A percentile compares a stretch with the other conserved stretches of the same genome.
These are phyloP conservation scores for Baorangia bicolor DNA, from an alignment of 768 basidiomycete species.

Conservation along the genomic window DNA sequence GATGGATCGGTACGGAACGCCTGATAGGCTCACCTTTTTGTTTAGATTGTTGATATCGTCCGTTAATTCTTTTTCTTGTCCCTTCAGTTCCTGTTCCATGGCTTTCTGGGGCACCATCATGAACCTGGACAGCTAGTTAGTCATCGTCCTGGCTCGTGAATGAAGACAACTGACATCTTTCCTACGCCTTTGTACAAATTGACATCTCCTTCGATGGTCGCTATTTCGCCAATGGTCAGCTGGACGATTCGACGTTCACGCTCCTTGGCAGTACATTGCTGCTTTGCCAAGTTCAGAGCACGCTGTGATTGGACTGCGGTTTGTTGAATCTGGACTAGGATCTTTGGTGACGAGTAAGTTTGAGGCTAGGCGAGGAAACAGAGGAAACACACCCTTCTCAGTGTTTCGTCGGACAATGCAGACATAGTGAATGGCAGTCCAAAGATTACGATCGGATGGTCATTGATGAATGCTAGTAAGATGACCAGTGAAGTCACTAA, in stretches of 20 bases:
- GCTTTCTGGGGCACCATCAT: conserved; percentile 76
- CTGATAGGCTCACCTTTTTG: conserved; percentile 75
- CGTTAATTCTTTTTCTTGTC: conserved; percentile 76
- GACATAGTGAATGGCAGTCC: conserved; percentile 40
- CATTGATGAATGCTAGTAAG: conserved; percentile 5
- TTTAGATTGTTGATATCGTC: conserved; percentile 80
- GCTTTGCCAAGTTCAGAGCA: conserved; percentile 65
- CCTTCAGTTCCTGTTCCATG: conserved; percentile 77
- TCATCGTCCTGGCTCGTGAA: background rate
- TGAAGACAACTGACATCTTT: conserved; percentile 65
- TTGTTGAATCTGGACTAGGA: conserved; percentile 89
- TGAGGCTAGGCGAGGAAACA: background rate
- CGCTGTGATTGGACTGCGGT: conserved; percentile 85
- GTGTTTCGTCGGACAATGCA: conserved; percentile 72
- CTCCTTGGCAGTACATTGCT: conserved; percentile 80
- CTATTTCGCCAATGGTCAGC: conserved; percentile 84
- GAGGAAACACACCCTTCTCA: conserved; percentile 59
- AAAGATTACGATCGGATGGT: conserved; percentile 8
- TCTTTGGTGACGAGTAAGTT: conserved; percentile 48
- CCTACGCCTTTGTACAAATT: conserved; percentile 94
- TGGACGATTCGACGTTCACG: conserved; percentile 88
- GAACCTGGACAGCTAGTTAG: conserved; percentile 58
- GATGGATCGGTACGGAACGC: background rate
- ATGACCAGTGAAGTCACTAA: background rate
- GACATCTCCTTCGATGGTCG: conserved; percentile 63